Conservation (phyloP, 805 yeast species). For the Wickerhamomyces alni region DNA sequence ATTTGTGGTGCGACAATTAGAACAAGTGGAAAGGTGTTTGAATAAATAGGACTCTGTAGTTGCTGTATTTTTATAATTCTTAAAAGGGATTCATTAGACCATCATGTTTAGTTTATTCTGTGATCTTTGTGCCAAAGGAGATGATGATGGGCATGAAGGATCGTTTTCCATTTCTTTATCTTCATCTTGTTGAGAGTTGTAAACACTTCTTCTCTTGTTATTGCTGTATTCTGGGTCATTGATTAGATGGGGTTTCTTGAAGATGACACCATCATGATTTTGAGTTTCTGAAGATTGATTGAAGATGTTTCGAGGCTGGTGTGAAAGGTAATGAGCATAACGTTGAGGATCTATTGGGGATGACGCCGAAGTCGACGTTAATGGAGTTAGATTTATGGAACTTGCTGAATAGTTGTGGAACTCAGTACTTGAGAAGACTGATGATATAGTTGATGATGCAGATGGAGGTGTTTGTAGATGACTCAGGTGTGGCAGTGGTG, state of each 20-base stretch:
- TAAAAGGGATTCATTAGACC: conserved; percentile 4
- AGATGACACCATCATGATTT: background rate
- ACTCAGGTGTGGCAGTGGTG: conserved; percentile 12
- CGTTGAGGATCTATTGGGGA: background rate
- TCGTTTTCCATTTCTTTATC: conserved; percentile 3
- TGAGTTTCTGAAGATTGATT: background rate
- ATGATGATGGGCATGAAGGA: conserved; percentile 8
- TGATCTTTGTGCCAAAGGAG: conserved; percentile 17
- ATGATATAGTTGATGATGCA: conserved; percentile 23
- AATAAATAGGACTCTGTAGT: too few species aligned
- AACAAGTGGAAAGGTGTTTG: too few species aligned
- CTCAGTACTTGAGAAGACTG: conserved; percentile 13
- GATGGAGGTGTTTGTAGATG: conserved; percentile 29
- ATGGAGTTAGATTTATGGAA: conserved; percentile 12
- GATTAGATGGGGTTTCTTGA: conserved; percentile 15
- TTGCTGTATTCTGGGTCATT: conserved; percentile 7
- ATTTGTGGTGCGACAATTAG: too few species aligned
- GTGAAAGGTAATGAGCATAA: background rate
- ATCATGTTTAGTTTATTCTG: conserved; percentile 11
- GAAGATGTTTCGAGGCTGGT: conserved; percentile 12
- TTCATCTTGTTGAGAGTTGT: conserved; percentile 2
- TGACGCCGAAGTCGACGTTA: conserved; percentile 3
- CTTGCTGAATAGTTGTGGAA: conserved; percentile 10
- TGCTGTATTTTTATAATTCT: too few species aligned
- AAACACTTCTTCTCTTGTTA: conserved; percentile 1